Evolutionary conservation across 257 asterid genomes (phyloP).

Genomic region (Fraxinus americana): DNA sequence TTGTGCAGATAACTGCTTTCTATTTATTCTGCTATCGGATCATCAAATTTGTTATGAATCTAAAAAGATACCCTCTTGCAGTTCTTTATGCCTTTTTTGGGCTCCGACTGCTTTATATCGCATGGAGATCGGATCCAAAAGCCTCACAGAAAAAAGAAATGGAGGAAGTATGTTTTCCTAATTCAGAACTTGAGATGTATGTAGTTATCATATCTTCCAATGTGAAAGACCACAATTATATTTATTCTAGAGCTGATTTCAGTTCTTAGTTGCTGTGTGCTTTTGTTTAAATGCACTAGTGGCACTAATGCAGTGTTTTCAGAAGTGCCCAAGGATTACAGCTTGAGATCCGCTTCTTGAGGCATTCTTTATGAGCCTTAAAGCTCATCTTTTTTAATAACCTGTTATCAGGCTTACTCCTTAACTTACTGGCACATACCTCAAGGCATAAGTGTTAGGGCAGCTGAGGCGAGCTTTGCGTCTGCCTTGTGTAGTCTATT

Average conservation of each 20-base stretch:
- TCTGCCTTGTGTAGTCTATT: neutral
- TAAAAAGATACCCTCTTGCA: constrained; percentile 44
- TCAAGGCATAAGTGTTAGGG: neutral
- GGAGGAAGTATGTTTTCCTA: constrained; percentile 68
- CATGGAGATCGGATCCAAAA: constrained; percentile 91
- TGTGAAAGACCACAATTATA: neutral
- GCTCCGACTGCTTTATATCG: constrained; percentile 86
- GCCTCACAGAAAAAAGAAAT: constrained; percentile 91
- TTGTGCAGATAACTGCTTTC: neutral
- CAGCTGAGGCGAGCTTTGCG: neutral
- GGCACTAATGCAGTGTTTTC: neutral
- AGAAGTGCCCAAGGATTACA: neutral
- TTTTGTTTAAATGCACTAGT: neutral
- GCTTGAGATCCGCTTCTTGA: neutral
- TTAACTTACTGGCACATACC: neutral
- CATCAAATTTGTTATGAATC: constrained; percentile 23
- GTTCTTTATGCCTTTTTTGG: constrained; percentile 93
- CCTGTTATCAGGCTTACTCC: neutral
- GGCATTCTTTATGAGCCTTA: neutral
- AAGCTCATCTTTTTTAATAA: neutral
- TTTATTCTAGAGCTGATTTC: neutral
- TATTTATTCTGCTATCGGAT: constrained; percentile 7
- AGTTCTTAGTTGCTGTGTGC: neutral
- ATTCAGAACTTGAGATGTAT: neutral
- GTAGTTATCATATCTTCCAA: neutral